Percentiles rank a stretch among this genome's conserved stretches.
These are phyloP conservation scores for Blastocystis sp. DNA, from an alignment of 352 stramenopile genomes.

Conservation along the genomic window DNA sequence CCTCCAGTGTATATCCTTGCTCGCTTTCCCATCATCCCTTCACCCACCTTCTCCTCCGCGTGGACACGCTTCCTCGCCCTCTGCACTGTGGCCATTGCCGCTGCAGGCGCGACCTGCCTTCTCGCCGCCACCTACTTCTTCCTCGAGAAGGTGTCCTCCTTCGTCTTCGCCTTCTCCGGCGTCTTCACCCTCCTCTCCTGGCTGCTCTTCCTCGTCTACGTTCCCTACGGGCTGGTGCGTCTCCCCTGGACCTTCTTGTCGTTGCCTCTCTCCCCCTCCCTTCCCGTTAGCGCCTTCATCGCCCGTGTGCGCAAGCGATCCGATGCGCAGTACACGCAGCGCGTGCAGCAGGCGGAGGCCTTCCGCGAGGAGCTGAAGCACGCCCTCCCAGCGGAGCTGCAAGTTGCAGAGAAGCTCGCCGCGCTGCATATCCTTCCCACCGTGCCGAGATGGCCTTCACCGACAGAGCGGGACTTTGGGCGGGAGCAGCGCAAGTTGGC, in stretches of 20 bases:
- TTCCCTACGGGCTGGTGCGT: background rate
- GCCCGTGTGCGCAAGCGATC: background rate
- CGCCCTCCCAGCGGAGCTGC: background rate
- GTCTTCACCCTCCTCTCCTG: conserved; percentile 12
- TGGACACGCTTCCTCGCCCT: background rate
- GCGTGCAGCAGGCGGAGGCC: background rate
- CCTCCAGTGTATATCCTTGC: conserved; percentile 1
- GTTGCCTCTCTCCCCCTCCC: background rate
- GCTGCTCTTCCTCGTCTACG: conserved; percentile 1
- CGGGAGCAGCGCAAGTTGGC: background rate
- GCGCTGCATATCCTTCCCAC: background rate
- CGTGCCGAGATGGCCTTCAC: background rate
- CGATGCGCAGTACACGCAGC: background rate
- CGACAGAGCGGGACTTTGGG: background rate
- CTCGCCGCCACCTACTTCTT: conserved; percentile 11
- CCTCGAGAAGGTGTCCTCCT: background rate
- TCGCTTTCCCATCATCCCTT: background rate
- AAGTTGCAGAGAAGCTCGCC: background rate
- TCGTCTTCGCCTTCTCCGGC: background rate
- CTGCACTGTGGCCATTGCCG: background rate
- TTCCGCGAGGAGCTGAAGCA: background rate
- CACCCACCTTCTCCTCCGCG: background rate
- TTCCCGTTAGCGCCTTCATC: background rate
- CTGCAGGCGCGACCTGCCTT: background rate
- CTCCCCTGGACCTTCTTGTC: background rate